These are phyloP conservation scores for Thyridium curvatum DNA, from an alignment of 2,329 filamentous ascomycete species.

Conservation along the genomic window DNA sequence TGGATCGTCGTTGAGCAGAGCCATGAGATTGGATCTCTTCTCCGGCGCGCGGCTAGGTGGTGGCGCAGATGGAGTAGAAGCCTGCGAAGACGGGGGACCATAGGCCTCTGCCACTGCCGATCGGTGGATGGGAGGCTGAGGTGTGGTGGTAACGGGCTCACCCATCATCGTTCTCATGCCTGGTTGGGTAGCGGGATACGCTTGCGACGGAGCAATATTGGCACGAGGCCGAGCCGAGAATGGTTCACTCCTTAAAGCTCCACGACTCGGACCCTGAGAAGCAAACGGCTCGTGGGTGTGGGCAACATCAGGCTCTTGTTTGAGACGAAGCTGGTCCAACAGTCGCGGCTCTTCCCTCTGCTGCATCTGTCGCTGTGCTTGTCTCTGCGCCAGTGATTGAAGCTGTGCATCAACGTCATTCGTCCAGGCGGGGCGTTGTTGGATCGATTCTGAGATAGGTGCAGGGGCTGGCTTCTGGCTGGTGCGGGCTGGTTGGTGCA, in stretches of 20 bases:
- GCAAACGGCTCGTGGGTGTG: constrained; percentile 39
- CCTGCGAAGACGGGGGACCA: constrained; percentile 2
- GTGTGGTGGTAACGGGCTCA: constrained; percentile 14
- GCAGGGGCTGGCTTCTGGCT: constrained; percentile 15
- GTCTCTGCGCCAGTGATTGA: constrained; percentile 25
- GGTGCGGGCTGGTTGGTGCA: constrained; percentile 13
- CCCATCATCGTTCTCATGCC: too few species aligned
- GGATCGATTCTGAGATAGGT: constrained; percentile 27
- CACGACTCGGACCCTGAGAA: constrained; percentile 31
- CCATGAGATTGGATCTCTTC: constrained; percentile 59
- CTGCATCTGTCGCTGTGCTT: constrained; percentile 19
- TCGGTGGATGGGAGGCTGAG: constrained; percentile 11
- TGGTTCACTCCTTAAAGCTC: constrained; percentile 32
- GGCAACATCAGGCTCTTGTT: constrained; percentile 44
- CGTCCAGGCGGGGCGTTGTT: constrained; percentile 17
- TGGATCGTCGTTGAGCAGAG: constrained; percentile 56
- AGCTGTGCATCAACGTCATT: constrained; percentile 17
- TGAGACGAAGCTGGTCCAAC: constrained; percentile 26
- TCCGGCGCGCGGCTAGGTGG: constrained; percentile 34
- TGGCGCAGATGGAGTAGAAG: constrained; percentile 28
- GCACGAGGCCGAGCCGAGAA: too few species aligned
- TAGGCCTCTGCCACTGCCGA: background rate
- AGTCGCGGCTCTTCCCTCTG: constrained; percentile 18
- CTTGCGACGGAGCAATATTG: too few species aligned
- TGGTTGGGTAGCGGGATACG: too few species aligned